A percentile compares a stretch with the other conserved stretches of the same genome.
Evolutionary conservation across 768 basidiomycete genomes (phyloP).

Genomic region (Suillus hirtellus): DNA sequence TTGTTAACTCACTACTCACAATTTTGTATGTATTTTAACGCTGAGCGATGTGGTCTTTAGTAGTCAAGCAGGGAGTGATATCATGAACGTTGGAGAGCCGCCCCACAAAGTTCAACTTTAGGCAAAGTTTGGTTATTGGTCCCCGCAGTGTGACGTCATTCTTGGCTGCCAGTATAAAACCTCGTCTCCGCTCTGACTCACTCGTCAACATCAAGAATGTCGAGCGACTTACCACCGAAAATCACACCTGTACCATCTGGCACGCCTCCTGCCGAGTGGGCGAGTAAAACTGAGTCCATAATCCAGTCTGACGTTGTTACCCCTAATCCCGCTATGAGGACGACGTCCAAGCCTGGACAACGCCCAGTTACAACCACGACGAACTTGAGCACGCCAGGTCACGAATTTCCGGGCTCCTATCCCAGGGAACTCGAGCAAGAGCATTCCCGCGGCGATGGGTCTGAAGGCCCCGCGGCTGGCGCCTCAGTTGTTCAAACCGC

Average conservation of each 20-base stretch:
- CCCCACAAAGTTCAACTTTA: background rate
- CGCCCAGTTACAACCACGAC: background rate
- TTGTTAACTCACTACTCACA: background rate
- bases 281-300: conserved; percentile 17
- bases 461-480: background rate
- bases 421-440: conserved; percentile 8
- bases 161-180: conserved; percentile 1
- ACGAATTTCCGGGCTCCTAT: conserved; percentile 15
- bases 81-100: background rate
- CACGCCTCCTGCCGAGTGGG: conserved; percentile 21
- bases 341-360: background rate
- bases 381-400: conserved; percentile 10
- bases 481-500: conserved; percentile 12
- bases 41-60: background rate
- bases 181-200: background rate
- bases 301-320: conserved; percentile 13
- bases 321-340: conserved; percentile 11
- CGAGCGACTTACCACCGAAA: conserved; percentile 15
- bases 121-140: background rate
- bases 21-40: background rate
- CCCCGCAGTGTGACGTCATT: conserved; percentile 4
- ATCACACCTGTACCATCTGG: conserved; percentile 22
- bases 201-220: background rate
- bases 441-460: background rate
- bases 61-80: background rate